These are phyloP conservation scores for Coelastrella sp. DNA, from an alignment of 139 green algal species.

Conservation along the genomic window DNA sequence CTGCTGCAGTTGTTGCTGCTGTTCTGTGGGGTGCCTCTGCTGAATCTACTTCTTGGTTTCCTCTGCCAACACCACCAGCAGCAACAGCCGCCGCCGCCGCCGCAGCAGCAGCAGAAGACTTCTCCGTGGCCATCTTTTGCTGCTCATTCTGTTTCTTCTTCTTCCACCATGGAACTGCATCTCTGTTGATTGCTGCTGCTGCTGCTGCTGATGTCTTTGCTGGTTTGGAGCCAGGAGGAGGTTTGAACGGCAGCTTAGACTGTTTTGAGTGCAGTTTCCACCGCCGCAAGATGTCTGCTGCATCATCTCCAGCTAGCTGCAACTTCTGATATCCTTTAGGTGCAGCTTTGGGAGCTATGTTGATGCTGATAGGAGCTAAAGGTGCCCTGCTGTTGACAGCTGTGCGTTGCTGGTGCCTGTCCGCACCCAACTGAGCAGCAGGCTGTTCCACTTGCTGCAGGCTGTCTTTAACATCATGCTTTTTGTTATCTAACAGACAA, in stretches of 20 bases:
- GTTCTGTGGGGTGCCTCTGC: background rate
- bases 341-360: background rate
- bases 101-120: background rate
- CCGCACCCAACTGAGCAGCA: too few species aligned
- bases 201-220: too few species aligned
- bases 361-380: too few species aligned
- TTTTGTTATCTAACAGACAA: too few species aligned
- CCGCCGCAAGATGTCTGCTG: background rate
- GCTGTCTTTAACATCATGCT: too few species aligned
- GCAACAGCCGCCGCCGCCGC: too few species aligned
- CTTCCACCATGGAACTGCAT: background rate
- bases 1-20: conserved; percentile 4
- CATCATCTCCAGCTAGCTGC: background rate
- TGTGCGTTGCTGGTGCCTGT: too few species aligned
- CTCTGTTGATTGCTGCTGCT: too few species aligned
- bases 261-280: conserved; percentile 7
- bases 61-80: too few species aligned
- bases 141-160: background rate
- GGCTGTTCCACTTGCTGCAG: too few species aligned
- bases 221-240: background rate
- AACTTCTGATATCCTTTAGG: background rate
- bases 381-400: too few species aligned
- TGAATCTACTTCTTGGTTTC: too few species aligned
- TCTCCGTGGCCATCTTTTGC: background rate
- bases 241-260: conserved; percentile 15